These are phyloP conservation scores for Capsicum chinense DNA, from an alignment of 257 asterid species.

Conservation along the genomic window DNA sequence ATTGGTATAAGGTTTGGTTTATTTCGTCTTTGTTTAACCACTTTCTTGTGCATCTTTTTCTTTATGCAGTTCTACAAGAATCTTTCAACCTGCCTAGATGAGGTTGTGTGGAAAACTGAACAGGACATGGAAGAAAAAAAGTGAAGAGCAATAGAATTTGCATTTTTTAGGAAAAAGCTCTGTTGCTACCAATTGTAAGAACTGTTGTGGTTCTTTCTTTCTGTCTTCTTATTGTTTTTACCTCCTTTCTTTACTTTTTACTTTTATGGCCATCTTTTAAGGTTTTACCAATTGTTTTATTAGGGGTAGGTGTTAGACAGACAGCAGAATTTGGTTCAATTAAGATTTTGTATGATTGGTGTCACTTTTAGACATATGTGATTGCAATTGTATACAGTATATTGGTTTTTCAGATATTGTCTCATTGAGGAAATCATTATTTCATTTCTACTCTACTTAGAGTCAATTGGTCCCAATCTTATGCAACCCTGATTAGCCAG, in stretches of 20 bases:
- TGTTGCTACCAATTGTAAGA: slow-evolving; percentile 24
- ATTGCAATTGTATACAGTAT: slow-evolving; percentile 26
- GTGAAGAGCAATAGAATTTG: slow-evolving; percentile 36
- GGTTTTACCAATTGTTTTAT: slow-evolving; percentile 6
- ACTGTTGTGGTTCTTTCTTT: slow-evolving; percentile 1
- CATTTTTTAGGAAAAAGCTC: neutral
- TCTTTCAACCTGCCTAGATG: slow-evolving; percentile 71
- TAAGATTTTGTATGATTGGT: neutral
- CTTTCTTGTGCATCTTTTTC: slow-evolving; percentile 1
- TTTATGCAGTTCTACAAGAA: slow-evolving; percentile 75
- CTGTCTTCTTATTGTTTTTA: neutral
- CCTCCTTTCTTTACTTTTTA: slow-evolving; percentile 34
- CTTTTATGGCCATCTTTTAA: slow-evolving; percentile 40
- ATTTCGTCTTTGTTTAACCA: no score
- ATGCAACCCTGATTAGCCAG: no score
- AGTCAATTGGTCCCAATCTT: no score
- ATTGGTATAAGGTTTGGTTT: no score
- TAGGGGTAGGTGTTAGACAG: slow-evolving; percentile 7
- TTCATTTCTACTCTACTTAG: neutral
- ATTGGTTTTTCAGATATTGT: neutral
- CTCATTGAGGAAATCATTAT: neutral
- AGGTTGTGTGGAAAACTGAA: slow-evolving; percentile 92
- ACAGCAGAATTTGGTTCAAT: neutral
- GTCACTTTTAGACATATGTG: neutral
- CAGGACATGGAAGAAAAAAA: slow-evolving; percentile 72